Percentiles rank a stretch among this genome's conserved stretches.
These are phyloP conservation scores for Colletotrichum endophyticum DNA, from an alignment of 2,329 filamentous ascomycete species.

Conservation along the genomic window DNA sequence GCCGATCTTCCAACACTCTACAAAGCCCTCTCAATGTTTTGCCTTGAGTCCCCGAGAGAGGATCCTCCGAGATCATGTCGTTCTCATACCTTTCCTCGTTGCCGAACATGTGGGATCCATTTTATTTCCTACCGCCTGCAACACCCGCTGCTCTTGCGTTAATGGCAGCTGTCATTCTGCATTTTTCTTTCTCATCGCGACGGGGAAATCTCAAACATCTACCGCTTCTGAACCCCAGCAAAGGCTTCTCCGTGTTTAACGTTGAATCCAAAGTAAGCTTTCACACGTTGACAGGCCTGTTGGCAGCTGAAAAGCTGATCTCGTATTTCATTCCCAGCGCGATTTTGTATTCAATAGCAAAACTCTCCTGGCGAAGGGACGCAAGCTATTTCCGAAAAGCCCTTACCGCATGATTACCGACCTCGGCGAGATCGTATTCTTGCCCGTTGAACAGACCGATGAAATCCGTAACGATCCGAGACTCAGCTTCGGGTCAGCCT, in stretches of 20 bases:
- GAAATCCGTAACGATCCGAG: background rate
- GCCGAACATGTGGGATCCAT: background rate
- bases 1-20: rapidly evolving
- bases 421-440: background rate
- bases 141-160: background rate
- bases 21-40: background rate
- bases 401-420: background rate
- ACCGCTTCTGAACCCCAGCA: background rate
- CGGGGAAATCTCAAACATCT: background rate
- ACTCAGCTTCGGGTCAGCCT: background rate
- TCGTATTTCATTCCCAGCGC: background rate
- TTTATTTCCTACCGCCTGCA: background rate
- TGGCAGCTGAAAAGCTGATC: background rate
- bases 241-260: background rate
- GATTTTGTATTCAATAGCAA: background rate
- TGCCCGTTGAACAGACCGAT: background rate
- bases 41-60: background rate
- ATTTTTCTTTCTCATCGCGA: background rate
- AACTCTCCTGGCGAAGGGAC: background rate
- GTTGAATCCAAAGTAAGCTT: background rate
- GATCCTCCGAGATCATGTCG: background rate
- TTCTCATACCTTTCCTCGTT: background rate
- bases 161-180: background rate
- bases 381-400: background rate
- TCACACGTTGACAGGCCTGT: background rate